These are phyloP conservation scores for Bryoglossum gracile DNA, from an alignment of 495 filamentous ascomycete genomes.

Conservation along the genomic window DNA sequence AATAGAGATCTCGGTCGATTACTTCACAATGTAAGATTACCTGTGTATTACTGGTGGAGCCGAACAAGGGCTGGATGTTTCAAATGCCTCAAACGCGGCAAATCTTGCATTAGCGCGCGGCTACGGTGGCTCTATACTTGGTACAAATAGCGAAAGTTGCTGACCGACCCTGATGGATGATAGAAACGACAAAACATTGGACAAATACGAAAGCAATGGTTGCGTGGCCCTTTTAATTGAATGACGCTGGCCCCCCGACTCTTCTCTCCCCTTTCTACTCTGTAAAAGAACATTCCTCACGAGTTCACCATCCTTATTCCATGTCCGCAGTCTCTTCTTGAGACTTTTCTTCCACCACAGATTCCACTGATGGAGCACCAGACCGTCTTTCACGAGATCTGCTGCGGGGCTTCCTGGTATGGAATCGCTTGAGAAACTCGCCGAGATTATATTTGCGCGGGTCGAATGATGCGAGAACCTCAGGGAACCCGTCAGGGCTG, in stretches of 20 bases:
- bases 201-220: neutral
- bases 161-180: neutral
- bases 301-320: constrained; percentile 1
- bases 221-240: neutral
- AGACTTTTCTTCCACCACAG: neutral
- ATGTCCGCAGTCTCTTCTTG: neutral
- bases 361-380: neutral
- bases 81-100: too few relatives aligned
- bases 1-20: too few relatives aligned
- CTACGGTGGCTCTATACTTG: neutral
- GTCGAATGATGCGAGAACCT: neutral
- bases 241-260: neutral
- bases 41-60: too few relatives aligned
- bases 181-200: neutral
- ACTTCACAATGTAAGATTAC: too few relatives aligned
- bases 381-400: constrained; percentile 1
- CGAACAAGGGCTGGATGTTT: too few relatives aligned
- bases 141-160: neutral
- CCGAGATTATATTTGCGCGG: neutral
- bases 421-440: neutral
- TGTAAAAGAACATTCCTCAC: neutral
- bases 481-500: neutral
- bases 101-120: neutral
- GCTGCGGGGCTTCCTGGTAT: neutral
- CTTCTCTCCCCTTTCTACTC: too few relatives aligned